These are phyloP conservation scores for Aspergillus piperis DNA, from an alignment of 2,329 filamentous ascomycete genomes.

Conservation along the genomic window DNA sequence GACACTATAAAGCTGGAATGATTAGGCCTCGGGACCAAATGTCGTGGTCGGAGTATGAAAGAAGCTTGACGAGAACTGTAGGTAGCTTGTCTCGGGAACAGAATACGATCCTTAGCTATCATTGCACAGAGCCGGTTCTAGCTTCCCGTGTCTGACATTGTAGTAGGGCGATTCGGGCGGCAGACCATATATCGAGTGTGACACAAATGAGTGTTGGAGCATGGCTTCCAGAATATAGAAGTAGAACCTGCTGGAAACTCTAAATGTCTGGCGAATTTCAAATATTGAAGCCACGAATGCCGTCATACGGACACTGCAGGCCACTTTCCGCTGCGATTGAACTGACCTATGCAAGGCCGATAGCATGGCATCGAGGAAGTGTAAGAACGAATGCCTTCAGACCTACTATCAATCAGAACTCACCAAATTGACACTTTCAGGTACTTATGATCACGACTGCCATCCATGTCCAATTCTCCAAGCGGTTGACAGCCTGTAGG, in stretches of 20 bases:
- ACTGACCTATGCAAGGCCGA: conserved; percentile 45
- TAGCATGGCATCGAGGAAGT: conserved; percentile 38
- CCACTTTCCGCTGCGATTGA: conserved; percentile 42
- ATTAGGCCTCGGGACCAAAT: neutral
- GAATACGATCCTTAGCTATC: conserved; percentile 39
- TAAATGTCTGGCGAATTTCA: conserved; percentile 39
- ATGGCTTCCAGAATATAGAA: conserved; percentile 49
- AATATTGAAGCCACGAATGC: conserved; percentile 48
- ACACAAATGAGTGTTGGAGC: conserved; percentile 52
- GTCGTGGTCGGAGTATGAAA: neutral
- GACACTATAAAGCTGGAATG: neutral
- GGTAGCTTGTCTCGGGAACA: neutral
- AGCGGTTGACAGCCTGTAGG: conserved; percentile 54
- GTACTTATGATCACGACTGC: conserved; percentile 49
- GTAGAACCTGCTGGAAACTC: conserved; percentile 36
- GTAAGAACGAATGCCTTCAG: conserved; percentile 41
- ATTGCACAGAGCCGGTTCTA: conserved; percentile 20
- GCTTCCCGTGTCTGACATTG: conserved; percentile 39
- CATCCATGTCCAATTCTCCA: conserved; percentile 50
- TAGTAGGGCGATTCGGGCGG: conserved; percentile 43
- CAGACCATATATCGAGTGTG: conserved; percentile 41
- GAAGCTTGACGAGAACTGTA: neutral
- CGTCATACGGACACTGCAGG: conserved; percentile 47
- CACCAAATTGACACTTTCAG: conserved; percentile 36
- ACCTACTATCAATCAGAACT: conserved; percentile 40